Evolutionary conservation across 345 rosid genomes (phyloP).

Genomic region (Dovyalis caffra): DNA sequence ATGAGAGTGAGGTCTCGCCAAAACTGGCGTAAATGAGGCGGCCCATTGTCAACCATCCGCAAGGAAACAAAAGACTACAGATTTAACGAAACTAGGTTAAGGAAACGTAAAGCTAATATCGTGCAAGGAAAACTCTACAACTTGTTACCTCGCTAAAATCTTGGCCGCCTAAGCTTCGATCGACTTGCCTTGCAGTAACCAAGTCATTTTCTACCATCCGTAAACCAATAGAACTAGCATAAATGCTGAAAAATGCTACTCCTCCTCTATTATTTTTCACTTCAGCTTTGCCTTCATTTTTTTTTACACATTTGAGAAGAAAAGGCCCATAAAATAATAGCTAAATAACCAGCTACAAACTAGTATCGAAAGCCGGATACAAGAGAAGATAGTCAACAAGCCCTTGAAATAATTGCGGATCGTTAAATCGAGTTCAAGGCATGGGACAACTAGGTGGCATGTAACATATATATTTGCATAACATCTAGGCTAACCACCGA

Average conservation of each 20-base stretch:
- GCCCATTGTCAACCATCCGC: conserved; percentile 83
- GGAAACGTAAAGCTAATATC: background rate
- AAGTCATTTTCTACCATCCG: conserved; percentile 81
- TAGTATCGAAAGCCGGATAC: background rate
- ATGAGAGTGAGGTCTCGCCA: conserved; percentile 58
- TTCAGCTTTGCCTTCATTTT: too few species aligned
- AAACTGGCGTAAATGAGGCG: conserved; percentile 74
- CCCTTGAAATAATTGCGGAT: background rate
- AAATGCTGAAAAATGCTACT: background rate
- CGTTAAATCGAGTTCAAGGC: background rate
- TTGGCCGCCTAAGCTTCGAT: conserved; percentile 68
- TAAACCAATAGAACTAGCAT: background rate
- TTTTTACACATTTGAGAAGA: too few species aligned
- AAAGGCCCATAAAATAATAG: too few species aligned
- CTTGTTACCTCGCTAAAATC: conserved; percentile 76
- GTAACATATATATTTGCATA: too few species aligned
- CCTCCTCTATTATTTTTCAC: too few species aligned
- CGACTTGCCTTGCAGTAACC: conserved; percentile 76
- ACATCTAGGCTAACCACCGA: too few species aligned
- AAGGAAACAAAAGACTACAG: background rate
- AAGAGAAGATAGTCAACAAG: background rate
- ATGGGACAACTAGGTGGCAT: background rate
- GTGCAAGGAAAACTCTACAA: background rate
- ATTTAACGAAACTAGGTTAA: background rate
- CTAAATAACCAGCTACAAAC: too few species aligned